Evolutionary conservation across 1,139 yeast genomes (phyloP), one percentile per base, ranked within the genome.

Genomic region (Zygoascus sp.): DNA sequence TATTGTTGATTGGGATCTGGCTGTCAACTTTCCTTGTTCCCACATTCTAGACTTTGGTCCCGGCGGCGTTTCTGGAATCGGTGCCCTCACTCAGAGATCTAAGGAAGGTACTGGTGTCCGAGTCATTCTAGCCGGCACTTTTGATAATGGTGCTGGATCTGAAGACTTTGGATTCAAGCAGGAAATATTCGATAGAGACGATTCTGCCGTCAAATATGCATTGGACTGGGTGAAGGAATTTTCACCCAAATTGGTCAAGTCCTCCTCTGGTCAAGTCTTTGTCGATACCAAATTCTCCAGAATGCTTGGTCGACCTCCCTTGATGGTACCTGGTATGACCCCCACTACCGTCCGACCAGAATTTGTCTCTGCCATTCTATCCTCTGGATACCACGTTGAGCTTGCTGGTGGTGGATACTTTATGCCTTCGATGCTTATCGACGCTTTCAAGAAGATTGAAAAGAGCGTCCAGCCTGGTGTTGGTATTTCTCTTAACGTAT

Each of bases 331-430:
- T 42, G 99, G 98, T 74, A 92, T 92, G 99, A 92, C 98, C 36
- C 99, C 99, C 63, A 81, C 95, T 43, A 92, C 98, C 22, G 96
- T 90, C 49, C 83, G 88, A 58, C 92, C 98, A 43, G 92, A 87
- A 53, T 89, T 92, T 63, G 92, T 92, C 49, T 83, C 95, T 54
- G 95, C 96, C 35, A 82, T 97, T 32, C 77, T 89, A 63, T 90
- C 90, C 64, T 89, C 97, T 48, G 99, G 99, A 52, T 92, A 90
- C 73, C 96, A 89, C 64, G 88, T 92, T 64, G 99, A 92, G 74
- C 76, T 92, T 61, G 98, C 95, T 46, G 98, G 98, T 68, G 99
- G 99, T 75, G 99, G 97, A 65, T 92, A 92, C 71, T 92, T 92
- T 68, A 68, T 73, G 54, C 83, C 95, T 50, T 66, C 66, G 10